A percentile compares a stretch with the other conserved stretches of the same genome.
Evolutionary conservation across 2,329 filamentous ascomycete genomes (phyloP).

Genomic region (Fusarium nanum): DNA sequence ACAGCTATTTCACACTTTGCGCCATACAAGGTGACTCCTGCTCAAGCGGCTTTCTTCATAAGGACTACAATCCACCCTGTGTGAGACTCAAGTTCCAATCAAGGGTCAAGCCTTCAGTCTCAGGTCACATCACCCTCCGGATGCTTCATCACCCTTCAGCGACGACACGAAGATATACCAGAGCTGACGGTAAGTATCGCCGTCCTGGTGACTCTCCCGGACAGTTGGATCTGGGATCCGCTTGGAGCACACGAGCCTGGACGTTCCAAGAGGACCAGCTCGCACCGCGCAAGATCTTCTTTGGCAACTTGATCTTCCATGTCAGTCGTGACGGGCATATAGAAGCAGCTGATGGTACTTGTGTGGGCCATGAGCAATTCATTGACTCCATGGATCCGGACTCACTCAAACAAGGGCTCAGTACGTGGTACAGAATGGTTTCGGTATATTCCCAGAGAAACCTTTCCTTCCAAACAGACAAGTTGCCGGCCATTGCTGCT

Average conservation of each 20-base stretch:
- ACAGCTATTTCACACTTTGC: background rate
- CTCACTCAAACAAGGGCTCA: rapidly evolving
- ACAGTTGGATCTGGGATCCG: rapidly evolving
- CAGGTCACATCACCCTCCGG: background rate
- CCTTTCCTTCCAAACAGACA: background rate
- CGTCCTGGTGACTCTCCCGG: background rate
- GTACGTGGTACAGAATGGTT: rapidly evolving
- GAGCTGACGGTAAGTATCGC: rapidly evolving
- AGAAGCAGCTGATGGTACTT: background rate
- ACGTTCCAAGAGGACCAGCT: background rate
- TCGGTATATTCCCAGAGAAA: rapidly evolving
- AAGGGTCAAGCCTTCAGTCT: rapidly evolving
- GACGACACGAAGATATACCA: rapidly evolving
- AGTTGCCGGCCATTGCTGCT: background rate
- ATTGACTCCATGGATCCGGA: rapidly evolving
- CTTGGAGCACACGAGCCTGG: background rate
- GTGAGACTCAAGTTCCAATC: background rate
- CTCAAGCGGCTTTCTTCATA: background rate
- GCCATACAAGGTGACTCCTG: background rate
- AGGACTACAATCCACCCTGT: background rate
- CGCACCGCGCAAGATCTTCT: background rate
- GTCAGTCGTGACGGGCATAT: rapidly evolving
- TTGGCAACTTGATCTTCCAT: background rate
- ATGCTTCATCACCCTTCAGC: background rate
- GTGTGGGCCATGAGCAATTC: rapidly evolving